These are phyloP conservation scores for Ashbya aceris DNA, from an alignment of 1,139 yeast genomes.

Conservation along the genomic window DNA sequence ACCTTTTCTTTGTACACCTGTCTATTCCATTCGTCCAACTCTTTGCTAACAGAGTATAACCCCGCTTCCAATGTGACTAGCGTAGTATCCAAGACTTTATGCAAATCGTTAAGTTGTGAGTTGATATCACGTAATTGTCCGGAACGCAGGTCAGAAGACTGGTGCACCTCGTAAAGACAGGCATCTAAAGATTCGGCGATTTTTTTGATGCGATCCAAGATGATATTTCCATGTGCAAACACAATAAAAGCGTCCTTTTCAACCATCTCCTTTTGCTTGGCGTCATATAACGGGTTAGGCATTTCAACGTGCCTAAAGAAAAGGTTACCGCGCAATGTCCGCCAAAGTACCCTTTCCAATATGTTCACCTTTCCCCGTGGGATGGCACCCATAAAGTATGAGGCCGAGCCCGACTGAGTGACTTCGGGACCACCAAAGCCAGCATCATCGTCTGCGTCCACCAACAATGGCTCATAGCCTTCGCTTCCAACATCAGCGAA, in stretches of 20 bases:
- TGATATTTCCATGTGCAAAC: constrained; percentile 77
- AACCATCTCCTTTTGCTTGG: constrained; percentile 40
- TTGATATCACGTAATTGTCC: constrained; percentile 51
- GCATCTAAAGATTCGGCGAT: constrained; percentile 85
- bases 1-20: constrained; percentile 63
- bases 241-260: constrained; percentile 70
- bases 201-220: constrained; percentile 57
- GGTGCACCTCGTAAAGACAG: constrained; percentile 55
- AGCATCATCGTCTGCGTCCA: constrained; percentile 16
- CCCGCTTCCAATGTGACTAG: constrained; percentile 64
- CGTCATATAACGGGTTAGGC: constrained; percentile 46
- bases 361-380: constrained; percentile 59
- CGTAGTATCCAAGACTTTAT: constrained; percentile 64
- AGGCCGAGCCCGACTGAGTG: constrained; percentile 14
- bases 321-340: constrained; percentile 84
- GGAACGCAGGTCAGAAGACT: constrained; percentile 46
- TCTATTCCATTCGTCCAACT: constrained; percentile 59
- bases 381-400: constrained; percentile 76
- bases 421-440: constrained; percentile 4
- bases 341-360: constrained; percentile 85
- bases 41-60: constrained; percentile 63
- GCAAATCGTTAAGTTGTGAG: constrained; percentile 52
- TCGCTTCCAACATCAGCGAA: constrained; percentile 35
- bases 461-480: constrained; percentile 29
- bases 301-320: constrained; percentile 65